Evolutionary conservation across 2,329 filamentous ascomycete genomes (phyloP).

Genomic region (Teratosphaeriaceae sp.): DNA sequence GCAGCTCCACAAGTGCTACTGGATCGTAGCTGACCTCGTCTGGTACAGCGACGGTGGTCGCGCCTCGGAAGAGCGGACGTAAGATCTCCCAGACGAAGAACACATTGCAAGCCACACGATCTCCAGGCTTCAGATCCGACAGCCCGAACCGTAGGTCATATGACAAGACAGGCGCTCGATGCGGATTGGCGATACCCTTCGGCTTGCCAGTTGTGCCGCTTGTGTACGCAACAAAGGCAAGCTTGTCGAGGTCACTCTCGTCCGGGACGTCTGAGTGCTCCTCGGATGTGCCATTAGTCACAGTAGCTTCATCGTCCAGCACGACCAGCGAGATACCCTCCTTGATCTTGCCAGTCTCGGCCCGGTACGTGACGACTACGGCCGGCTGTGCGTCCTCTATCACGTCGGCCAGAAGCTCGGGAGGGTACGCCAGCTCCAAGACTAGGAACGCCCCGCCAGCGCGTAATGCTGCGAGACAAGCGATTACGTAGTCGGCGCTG

Average conservation of each 20-base stretch:
- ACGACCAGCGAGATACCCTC: conserved; percentile 56
- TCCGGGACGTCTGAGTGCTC: conserved; percentile 38
- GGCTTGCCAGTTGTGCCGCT: conserved; percentile 71
- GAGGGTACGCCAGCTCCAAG: conserved; percentile 71
- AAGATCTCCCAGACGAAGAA: conserved; percentile 85
- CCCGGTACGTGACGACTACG: conserved; percentile 62
- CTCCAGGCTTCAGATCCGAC: conserved; percentile 62
- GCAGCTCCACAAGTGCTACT: conserved; percentile 62
- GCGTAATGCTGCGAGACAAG: conserved; percentile 68
- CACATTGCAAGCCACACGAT: conserved; percentile 79
- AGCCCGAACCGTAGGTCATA: conserved; percentile 66
- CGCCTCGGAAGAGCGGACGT: conserved; percentile 67
- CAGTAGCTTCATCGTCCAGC: conserved; percentile 46
- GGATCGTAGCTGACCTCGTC: conserved; percentile 75
- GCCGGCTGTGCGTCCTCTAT: conserved; percentile 67
- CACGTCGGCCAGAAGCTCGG: conserved; percentile 66
- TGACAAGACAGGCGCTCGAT: conserved; percentile 65
- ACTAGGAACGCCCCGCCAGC: conserved; percentile 76
- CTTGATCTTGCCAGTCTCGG: conserved; percentile 60
- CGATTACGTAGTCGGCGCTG: conserved; percentile 72
- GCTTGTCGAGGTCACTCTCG: conserved; percentile 62
- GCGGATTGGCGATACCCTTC: conserved; percentile 72
- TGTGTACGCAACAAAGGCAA: conserved; percentile 76
- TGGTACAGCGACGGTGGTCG: conserved; percentile 67
- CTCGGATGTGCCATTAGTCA: conserved; percentile 12